A percentile compares a stretch with the other conserved stretches of the same genome.
Evolutionary conservation across 352 stramenopile genomes (phyloP).

Genomic region (Plasmopara halstedii): DNA sequence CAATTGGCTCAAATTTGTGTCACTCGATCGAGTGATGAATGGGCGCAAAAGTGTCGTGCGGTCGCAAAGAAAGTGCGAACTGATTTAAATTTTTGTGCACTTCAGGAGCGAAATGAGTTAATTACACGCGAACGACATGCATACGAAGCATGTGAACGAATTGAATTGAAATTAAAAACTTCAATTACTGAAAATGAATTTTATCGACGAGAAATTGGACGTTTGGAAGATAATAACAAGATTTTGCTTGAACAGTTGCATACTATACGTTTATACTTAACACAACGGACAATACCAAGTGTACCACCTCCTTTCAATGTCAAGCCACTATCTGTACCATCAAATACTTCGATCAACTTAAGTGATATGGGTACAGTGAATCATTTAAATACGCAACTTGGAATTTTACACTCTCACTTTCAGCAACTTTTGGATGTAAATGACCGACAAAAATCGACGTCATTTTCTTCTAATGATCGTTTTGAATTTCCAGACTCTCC

Average conservation of each 20-base stretch:
- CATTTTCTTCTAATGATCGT: slow-evolving; percentile 26
- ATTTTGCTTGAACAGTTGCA: slow-evolving; percentile 48
- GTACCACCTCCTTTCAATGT: neutral
- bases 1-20: slow-evolving; percentile 46
- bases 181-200: slow-evolving; percentile 37
- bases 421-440: slow-evolving; percentile 48
- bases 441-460: slow-evolving; percentile 6
- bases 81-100: slow-evolving; percentile 22
- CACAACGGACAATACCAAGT: slow-evolving; percentile 30
- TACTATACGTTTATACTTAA: slow-evolving; percentile 50
- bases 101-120: slow-evolving; percentile 30
- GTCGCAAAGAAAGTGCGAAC: slow-evolving; percentile 27
- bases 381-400: slow-evolving; percentile 41
- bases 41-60: slow-evolving; percentile 27
- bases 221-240: slow-evolving; percentile 56
- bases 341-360: slow-evolving; percentile 11
- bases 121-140: slow-evolving; percentile 18
- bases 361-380: slow-evolving; percentile 30
- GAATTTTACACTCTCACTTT: slow-evolving; percentile 46
- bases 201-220: slow-evolving; percentile 36
- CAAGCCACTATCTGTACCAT: slow-evolving; percentile 1
- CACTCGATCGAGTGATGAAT: slow-evolving; percentile 35
- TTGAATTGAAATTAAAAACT: slow-evolving; percentile 38
- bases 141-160: slow-evolving; percentile 22
- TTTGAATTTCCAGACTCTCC: slow-evolving; percentile 33